A percentile compares a stretch with the other conserved stretches of the same genome.
Evolutionary conservation across 2,329 filamentous ascomycete genomes (phyloP).

Genomic region (Calonectria leucothoes): DNA sequence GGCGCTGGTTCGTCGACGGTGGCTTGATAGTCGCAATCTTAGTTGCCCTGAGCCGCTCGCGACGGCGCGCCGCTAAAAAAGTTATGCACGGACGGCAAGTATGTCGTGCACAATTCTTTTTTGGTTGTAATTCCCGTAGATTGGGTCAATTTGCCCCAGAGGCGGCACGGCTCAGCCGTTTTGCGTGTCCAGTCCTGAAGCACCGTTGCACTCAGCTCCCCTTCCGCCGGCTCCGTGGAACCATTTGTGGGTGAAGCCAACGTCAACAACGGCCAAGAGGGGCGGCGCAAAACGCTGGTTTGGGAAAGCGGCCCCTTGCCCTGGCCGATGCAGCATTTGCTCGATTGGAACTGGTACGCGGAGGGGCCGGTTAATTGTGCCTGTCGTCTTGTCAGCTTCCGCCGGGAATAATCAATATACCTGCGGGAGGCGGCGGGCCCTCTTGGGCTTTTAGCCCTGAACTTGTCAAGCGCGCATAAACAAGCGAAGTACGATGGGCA

Average conservation of each 20-base stretch:
- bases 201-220: neutral
- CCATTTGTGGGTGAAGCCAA: neutral
- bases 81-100: neutral
- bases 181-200: neutral
- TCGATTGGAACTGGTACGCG: neutral
- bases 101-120: neutral
- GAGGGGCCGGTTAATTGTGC: neutral
- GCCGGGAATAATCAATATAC: neutral
- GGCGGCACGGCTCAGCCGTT: neutral
- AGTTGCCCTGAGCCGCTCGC: neutral
- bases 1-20: neutral
- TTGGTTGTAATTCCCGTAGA: neutral
- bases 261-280: neutral
- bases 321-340: neutral
- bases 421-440: too few species aligned
- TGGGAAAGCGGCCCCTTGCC: neutral
- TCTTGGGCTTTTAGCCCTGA: neutral
- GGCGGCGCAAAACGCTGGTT: neutral
- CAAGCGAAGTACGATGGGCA: too few species aligned
- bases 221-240: neutral
- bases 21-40: neutral
- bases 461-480: neutral
- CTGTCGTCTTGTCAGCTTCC: neutral
- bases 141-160: neutral
- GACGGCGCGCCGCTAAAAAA: neutral